Evolutionary conservation across 805 yeast species (phyloP).

Genomic region (Lipomyces mesembrius): DNA sequence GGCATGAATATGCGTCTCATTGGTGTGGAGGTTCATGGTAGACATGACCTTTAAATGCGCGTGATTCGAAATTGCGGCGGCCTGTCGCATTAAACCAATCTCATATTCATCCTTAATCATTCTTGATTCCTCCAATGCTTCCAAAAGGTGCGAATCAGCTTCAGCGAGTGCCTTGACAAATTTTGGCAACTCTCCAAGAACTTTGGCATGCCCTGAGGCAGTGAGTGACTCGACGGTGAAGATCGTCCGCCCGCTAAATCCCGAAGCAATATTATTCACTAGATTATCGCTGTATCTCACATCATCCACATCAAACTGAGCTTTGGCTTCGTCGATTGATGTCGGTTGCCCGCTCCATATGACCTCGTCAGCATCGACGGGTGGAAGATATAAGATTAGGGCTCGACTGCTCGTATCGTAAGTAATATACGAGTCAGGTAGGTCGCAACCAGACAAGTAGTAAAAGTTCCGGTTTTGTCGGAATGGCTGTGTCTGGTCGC

Average conservation of each 20-base stretch:
- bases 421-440: slow-evolving; percentile 74
- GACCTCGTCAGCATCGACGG: slow-evolving; percentile 83
- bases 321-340: slow-evolving; percentile 63
- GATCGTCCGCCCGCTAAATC: slow-evolving; percentile 21
- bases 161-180: not conserved
- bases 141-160: slow-evolving; percentile 43
- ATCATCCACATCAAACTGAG: slow-evolving; percentile 78
- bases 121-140: slow-evolving; percentile 87
- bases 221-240: slow-evolving; percentile 41
- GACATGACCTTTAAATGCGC: slow-evolving; percentile 92
- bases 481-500: slow-evolving; percentile 73
- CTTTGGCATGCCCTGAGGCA: slow-evolving; percentile 28
- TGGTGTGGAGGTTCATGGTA: slow-evolving; percentile 80
- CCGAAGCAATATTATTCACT: slow-evolving; percentile 39
- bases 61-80: slow-evolving; percentile 82
- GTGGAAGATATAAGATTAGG: slow-evolving; percentile 76
- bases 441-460: slow-evolving; percentile 80
- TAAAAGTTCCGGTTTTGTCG: slow-evolving; percentile 92
- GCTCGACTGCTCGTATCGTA: slow-evolving; percentile 60
- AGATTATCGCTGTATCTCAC: slow-evolving; percentile 67
- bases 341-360: slow-evolving; percentile 97
- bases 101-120: slow-evolving; percentile 84
- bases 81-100: slow-evolving; percentile 73
- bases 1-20: slow-evolving; percentile 93
- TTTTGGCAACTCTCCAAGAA: slow-evolving; percentile 12